A percentile compares a stretch with the other conserved stretches of the same genome.
Evolutionary conservation across 2,329 filamentous ascomycete genomes (phyloP).

Genomic region (Paecilomyces sp.): DNA sequence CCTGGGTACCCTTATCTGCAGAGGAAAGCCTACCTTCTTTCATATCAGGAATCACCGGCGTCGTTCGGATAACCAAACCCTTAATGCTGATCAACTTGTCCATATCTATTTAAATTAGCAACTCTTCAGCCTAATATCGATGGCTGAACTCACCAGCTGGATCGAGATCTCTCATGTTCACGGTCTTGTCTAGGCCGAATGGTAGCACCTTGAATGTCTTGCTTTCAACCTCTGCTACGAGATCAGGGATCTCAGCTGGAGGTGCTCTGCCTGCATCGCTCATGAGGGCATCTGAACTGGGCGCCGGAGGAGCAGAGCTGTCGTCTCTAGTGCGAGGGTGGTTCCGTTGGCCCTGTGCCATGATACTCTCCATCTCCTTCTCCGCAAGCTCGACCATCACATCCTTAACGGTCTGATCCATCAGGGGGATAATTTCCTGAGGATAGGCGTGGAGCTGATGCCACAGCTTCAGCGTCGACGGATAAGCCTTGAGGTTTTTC

Average conservation of each 20-base stretch:
- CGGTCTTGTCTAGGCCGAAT: constrained; percentile 76
- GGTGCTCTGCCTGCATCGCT: constrained; percentile 27
- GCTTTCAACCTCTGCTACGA: constrained; percentile 68
- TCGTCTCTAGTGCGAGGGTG: constrained; percentile 43
- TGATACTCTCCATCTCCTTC: constrained; percentile 65
- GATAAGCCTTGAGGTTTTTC: constrained; percentile 84
- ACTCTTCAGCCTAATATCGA: neutral
- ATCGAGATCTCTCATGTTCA: constrained; percentile 90
- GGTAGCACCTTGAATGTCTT: constrained; percentile 80
- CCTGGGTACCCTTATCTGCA: neutral
- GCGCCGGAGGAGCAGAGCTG: constrained; percentile 70
- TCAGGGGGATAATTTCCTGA: constrained; percentile 90
- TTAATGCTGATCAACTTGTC: constrained; percentile 94
- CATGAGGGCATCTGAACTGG: constrained; percentile 65
- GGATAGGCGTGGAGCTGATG: constrained; percentile 92
- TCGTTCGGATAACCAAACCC: constrained; percentile 90
- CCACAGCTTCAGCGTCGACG: constrained; percentile 87
- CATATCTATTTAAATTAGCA: constrained; percentile 57
- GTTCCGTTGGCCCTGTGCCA: constrained; percentile 46
- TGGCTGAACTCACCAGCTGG: constrained; percentile 54
- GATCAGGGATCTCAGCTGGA: constrained; percentile 55
- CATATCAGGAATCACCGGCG: constrained; percentile 97
- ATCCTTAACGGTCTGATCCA: constrained; percentile 93
- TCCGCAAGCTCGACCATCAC: constrained; percentile 84
- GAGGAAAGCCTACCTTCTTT: constrained; percentile 57